Evolutionary conservation across 1,284 basidiomycete species (phyloP), one percentile per base, ranked within the genome.

Genomic region (Rhodotorula sp.): DNA sequence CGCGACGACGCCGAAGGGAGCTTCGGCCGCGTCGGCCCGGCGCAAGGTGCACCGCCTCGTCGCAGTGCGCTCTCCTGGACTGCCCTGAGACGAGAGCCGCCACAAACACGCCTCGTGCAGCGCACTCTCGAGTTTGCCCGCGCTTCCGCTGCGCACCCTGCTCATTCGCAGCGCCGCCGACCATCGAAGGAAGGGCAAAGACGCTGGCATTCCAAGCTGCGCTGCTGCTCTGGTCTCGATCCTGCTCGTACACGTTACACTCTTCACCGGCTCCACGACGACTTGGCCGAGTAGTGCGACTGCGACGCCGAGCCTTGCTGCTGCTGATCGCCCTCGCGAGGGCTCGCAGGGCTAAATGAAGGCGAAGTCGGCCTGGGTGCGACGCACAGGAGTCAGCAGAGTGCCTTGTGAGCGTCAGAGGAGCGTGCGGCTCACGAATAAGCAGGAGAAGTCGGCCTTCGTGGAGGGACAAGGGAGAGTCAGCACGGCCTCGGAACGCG

Each of bases 351-450:
- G 46, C 42, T n/a, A n/a, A 16, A 44, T 45, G 44, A 23, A 13
- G 44, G 44, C 21, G 48, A 57, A 16, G 34, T 45, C 12, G 63
- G 52, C 25, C 19, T 34, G 59, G 13, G 10, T 41, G 63, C 46
- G 64, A 52, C 17, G 90, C 90, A 4, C 90, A 41, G 16, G 54
- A 52, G 54, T 55, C 54, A 41, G 54, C 4, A 41, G 3, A 34
- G 34, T 12, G 41, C 55, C 17, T 34, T 41, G 9, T 19, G 13
- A 17, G 23, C 61, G 63, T 52, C 34, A 66, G n/a, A 74, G 70
- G 52, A 66, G 74, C 34, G 16, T 5, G 9, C 23, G 9, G 90
- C 91, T 8, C 91, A 90, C 44, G 91, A 92, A 81, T 92, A 93
- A 78, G 89, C 46, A 8, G 64, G 66, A 8, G 65, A 70, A 53